These are phyloP conservation scores for Aspergillus sclerotialis DNA, from an alignment of 2,329 filamentous ascomycete species.

Conservation along the genomic window DNA sequence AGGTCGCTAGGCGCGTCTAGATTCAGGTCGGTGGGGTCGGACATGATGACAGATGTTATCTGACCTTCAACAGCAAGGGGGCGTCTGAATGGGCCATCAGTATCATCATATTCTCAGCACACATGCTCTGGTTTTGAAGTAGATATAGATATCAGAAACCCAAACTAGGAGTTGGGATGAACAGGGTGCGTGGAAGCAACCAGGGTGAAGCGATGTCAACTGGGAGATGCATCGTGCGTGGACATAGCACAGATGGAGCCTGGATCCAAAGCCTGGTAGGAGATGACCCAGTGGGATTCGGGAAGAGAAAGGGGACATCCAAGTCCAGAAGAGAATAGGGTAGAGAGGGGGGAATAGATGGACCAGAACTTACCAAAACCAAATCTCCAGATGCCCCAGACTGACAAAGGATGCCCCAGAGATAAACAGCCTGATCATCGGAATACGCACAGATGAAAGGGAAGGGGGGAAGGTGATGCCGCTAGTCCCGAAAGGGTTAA, in stretches of 20 bases:
- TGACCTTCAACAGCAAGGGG: constrained; percentile 7
- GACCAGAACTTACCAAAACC: not conserved
- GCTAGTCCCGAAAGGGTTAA: not conserved
- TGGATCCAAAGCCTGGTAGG: constrained; percentile 1
- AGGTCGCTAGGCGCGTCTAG: constrained; percentile 40
- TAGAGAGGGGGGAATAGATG: not conserved
- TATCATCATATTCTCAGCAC: constrained; percentile 6
- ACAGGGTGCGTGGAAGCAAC: constrained; percentile 37
- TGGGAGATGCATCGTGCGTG: constrained; percentile 27
- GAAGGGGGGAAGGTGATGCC: not conserved
- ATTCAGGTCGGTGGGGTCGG: constrained; percentile 36
- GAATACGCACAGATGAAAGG: constrained; percentile 6
- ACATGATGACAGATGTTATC: constrained; percentile 24
- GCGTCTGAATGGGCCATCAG: constrained; percentile 16
- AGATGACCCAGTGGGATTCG: not conserved
- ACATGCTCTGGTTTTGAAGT: not conserved
- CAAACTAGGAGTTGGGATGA: constrained; percentile 9
- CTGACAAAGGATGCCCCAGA: constrained; percentile 2
- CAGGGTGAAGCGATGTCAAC: constrained; percentile 12
- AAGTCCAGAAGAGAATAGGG: not conserved
- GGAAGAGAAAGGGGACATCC: not conserved
- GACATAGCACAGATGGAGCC: constrained; percentile 22
- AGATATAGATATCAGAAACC: constrained; percentile 1
- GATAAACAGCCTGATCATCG: constrained; percentile 1
- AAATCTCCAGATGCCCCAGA: not conserved